Base-by-base conservation (phyloP, 2,329 filamentous ascomycete genomes). In the Triangularia verruculosa region DNA sequence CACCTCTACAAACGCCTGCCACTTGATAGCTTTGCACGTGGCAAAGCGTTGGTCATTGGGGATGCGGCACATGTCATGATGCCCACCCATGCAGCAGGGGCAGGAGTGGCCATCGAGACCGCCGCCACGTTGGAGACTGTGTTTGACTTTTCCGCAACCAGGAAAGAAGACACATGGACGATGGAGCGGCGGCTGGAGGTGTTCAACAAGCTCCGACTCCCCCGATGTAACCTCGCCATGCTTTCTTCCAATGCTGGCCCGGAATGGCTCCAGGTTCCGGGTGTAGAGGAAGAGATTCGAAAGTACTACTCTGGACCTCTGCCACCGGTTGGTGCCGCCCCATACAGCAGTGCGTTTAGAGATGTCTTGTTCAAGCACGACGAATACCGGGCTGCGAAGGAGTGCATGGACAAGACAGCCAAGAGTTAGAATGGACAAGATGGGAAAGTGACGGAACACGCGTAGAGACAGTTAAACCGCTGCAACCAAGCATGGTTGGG, bases 11-110 rank as follows among this genome's bases (percentile, higher is more conserved):
- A 62, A 53, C 47, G 64, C 12, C 60, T 56, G 0, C 53, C 63
- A 1, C 59, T 67, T 4, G n/a, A 11, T 27, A 64, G 51, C 22
- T 69, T 68, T 32, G 60, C 67, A 2, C 62, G 63, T 6, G 67
- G 66, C 9, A 55, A 58, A 6, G 17, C 67, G 2, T 43, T 61
- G 4, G 63, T 69, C 3, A 54, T 69, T 13, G 67, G 67, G 5
- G 67, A 69, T 25, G 67, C 66, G 1, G 66, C 67, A 12, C 66
- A 68, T 32, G 61, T 66, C 24, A 69, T 69, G 66, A 51, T 69
- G 58, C 68, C 66, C 0, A 66, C 66, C 2, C 66, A 69, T 13
- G 66, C 65, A 3, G 64, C 66, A 2, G 66, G 64, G 5, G 63
- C 61, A 1, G 63, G 63, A 22, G 62, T 67, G 3, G 64, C 63